Percentiles rank a stretch among this genome's conserved stretches.
phyloP scores from a whole-genome alignment of 2,329 filamentous ascomycete species.

The Fragosphaeria purpurea region DNA sequence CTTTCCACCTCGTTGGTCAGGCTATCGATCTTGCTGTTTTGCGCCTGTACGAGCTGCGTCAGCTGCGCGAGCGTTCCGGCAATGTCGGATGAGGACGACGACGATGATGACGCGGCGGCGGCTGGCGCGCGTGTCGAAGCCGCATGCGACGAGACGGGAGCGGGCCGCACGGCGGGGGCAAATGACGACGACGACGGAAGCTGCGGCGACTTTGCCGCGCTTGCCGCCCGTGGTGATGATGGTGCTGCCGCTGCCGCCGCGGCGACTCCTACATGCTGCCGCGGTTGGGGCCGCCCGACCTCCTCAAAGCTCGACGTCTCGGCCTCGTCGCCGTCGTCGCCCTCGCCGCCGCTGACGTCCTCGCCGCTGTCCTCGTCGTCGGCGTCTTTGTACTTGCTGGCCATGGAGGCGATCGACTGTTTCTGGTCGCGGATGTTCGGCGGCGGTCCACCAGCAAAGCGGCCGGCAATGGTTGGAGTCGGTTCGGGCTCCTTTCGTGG shows the following conservation, averaged over 20 bases:
- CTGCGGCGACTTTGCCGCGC: slow-evolving; percentile 29
- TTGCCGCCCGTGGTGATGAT: slow-evolving; percentile 30
- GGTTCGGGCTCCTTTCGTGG: background rate
- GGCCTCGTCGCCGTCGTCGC: slow-evolving; percentile 44
- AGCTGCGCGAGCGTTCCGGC: slow-evolving; percentile 52
- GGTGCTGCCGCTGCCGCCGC: slow-evolving; percentile 28
- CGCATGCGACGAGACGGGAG: slow-evolving; percentile 36
- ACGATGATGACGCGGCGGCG: slow-evolving; percentile 28
- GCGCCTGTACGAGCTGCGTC: slow-evolving; percentile 64
- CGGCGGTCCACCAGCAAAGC: slow-evolving; percentile 40
- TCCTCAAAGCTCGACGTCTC: slow-evolving; percentile 82
- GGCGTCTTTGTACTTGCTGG: slow-evolving; percentile 75
- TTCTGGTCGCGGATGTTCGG: slow-evolving; percentile 77
- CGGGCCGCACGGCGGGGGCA: slow-evolving; percentile 15
- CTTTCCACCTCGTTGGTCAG: slow-evolving; percentile 67
- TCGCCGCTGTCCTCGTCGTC: slow-evolving; percentile 48
- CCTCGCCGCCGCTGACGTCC: slow-evolving; percentile 55
- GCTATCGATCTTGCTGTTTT: slow-evolving; percentile 62
- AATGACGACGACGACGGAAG: slow-evolving; percentile 15
- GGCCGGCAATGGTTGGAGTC: slow-evolving; percentile 15
- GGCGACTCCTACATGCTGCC: slow-evolving; percentile 22
- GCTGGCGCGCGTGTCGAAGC: slow-evolving; percentile 60
- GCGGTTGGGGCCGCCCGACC: slow-evolving; percentile 63
- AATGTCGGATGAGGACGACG: background rate
- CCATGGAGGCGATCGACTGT: slow-evolving; percentile 73